A percentile compares a stretch with the other conserved stretches of the same genome.
These are phyloP conservation scores for Suillus americanus DNA, from an alignment of 768 basidiomycete genomes.

Conservation along the genomic window DNA sequence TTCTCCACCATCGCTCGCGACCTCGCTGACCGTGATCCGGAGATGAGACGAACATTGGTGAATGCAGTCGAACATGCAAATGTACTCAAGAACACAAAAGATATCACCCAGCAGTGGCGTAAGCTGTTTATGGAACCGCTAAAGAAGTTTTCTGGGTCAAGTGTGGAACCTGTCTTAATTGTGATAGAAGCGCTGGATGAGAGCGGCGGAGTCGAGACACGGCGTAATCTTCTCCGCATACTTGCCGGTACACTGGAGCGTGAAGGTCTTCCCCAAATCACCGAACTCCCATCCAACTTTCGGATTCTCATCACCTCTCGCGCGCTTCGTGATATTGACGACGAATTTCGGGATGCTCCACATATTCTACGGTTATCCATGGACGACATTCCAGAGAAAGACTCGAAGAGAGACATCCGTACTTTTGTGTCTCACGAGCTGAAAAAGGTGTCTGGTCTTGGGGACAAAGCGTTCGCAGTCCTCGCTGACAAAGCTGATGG, in stretches of 20 bases:
- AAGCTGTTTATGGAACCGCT: slow-evolving; percentile 19
- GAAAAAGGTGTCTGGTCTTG: neutral
- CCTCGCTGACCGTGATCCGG: slow-evolving; percentile 17
- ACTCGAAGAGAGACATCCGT: neutral
- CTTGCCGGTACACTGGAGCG: slow-evolving; percentile 2
- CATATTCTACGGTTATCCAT: neutral
- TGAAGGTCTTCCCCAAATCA: neutral
- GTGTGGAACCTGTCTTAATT: slow-evolving; percentile 20
- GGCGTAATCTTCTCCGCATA: slow-evolving; percentile 21
- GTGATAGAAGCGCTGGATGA: slow-evolving; percentile 27
- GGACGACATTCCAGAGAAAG: neutral
- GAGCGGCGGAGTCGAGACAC: slow-evolving; percentile 7
- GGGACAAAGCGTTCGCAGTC: neutral
- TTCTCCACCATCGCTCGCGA: slow-evolving; percentile 31
- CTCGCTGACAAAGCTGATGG: neutral
- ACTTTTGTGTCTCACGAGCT: neutral
- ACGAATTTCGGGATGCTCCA: neutral
- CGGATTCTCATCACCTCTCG: slow-evolving; percentile 13
- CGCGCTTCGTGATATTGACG: neutral
- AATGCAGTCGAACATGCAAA: neutral
- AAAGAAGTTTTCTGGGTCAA: neutral
- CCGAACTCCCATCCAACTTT: slow-evolving; percentile 7
- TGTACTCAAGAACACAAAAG: neutral
- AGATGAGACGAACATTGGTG: slow-evolving; percentile 1
- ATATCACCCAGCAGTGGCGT: slow-evolving; percentile 12